Conservation (phyloP, 495 filamentous ascomycete genomes). For the Glarea lozoyensis region DNA sequence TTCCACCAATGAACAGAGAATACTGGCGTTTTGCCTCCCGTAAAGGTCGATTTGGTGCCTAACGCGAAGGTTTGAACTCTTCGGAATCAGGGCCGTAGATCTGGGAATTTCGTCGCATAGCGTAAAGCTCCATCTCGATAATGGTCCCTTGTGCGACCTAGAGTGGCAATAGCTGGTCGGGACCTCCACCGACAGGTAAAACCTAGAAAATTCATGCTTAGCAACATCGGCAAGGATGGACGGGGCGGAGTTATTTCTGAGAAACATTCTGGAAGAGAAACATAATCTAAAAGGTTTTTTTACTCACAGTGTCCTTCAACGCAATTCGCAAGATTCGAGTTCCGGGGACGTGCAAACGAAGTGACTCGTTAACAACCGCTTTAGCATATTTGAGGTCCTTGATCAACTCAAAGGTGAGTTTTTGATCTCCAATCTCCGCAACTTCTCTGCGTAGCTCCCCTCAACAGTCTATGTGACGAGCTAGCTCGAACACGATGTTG, state of each 20-base stretch:
- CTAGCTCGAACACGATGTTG: not conserved
- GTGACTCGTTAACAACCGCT: slow-evolving; percentile 8
- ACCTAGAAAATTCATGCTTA: no score
- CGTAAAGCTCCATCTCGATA: slow-evolving; percentile 34
- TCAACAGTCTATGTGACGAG: not conserved
- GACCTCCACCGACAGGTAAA: slow-evolving; percentile 41
- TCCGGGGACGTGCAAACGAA: slow-evolving; percentile 29
- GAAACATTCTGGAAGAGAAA: no score
- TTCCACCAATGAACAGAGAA: slow-evolving; percentile 12
- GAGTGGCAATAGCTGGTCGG: slow-evolving; percentile 10
- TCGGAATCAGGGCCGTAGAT: slow-evolving; percentile 43
- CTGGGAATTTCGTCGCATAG: slow-evolving; percentile 44
- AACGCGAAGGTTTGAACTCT: slow-evolving; percentile 47
- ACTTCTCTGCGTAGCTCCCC: slow-evolving; percentile 10
- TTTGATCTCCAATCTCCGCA: slow-evolving; percentile 23
- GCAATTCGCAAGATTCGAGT: slow-evolving; percentile 30
- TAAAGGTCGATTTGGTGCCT: slow-evolving; percentile 24
- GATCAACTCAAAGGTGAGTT: not conserved
- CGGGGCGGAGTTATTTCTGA: no score
- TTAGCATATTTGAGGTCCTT: not conserved
- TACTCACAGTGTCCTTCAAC: slow-evolving; percentile 37
- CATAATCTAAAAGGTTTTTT: no score
- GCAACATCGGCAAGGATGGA: no score
- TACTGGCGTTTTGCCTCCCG: slow-evolving; percentile 43
- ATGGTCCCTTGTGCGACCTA: slow-evolving; percentile 16